Evolutionary conservation across 192 early-diverging fungal species (phyloP).

Genomic region (Entophlyctis helioformis): DNA sequence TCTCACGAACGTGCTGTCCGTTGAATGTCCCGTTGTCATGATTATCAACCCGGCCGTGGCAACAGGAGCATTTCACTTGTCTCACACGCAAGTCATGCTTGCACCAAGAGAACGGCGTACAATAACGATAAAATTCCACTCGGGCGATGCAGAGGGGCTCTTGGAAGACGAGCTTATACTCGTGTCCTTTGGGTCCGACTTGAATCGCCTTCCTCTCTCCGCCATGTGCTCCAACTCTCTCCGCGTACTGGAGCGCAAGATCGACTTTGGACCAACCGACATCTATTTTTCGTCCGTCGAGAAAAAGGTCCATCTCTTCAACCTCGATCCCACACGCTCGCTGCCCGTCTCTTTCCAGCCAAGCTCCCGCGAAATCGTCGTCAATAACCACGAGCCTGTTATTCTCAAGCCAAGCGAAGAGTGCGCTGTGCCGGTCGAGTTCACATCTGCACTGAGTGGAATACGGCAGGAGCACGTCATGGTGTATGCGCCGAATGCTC

Average conservation of each 20-base stretch:
- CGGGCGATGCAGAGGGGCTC: constrained; percentile 6
- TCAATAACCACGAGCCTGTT: constrained; percentile 21
- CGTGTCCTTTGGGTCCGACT: constrained; percentile 28
- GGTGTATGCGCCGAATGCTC: constrained; percentile 22
- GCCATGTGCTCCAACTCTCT: constrained; percentile 19
- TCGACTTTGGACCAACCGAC: constrained; percentile 45
- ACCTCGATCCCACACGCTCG: constrained; percentile 2
- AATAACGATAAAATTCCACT: constrained; percentile 25
- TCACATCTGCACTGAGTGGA: constrained; percentile 27
- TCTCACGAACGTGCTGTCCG: constrained; percentile 24
- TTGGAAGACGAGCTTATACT: constrained; percentile 21
- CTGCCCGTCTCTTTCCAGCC: constrained; percentile 20
- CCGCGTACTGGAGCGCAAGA: constrained; percentile 21
- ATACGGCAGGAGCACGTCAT: constrained; percentile 21
- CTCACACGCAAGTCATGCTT: constrained; percentile 21
- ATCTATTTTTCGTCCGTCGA: constrained; percentile 26
- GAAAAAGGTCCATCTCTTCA: constrained; percentile 15
- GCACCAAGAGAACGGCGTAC: constrained; percentile 25
- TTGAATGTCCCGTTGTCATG: constrained; percentile 29
- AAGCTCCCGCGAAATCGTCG: constrained; percentile 27
- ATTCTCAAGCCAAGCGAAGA: constrained; percentile 25
- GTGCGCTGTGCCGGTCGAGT: constrained; percentile 14
- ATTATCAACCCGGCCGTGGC: constrained; percentile 10
- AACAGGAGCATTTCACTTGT: constrained; percentile 17
- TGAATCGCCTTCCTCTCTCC: constrained; percentile 9